Conservation (phyloP, 345 rosid species). For the Acer saccharum region DNA sequence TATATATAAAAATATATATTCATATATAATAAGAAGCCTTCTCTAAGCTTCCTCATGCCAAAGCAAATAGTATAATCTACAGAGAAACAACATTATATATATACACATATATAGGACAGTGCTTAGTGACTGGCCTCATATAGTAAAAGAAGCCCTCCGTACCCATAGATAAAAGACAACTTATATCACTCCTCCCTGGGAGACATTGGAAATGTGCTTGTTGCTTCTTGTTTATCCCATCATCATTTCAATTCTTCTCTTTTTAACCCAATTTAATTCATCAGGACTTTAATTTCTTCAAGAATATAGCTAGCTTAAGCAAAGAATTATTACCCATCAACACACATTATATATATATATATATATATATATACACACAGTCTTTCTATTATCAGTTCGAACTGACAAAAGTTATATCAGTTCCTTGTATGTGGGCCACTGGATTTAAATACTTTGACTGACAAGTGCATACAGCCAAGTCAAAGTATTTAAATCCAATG, state of each 20-base stretch:
- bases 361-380: too few species aligned
- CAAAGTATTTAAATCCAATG: too few species aligned
- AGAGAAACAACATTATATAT: not conserved
- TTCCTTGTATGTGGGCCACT: too few species aligned
- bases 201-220: conserved; percentile 19
- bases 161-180: not conserved
- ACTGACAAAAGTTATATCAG: too few species aligned
- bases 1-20: not conserved
- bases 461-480: too few species aligned
- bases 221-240: not conserved
- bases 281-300: too few species aligned
- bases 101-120: not conserved
- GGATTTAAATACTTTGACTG: too few species aligned
- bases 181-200: conserved; percentile 1
- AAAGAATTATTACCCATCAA: too few species aligned
- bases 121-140: conserved; percentile 9
- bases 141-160: conserved; percentile 18
- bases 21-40: conserved; percentile 3
- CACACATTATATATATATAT: too few species aligned
- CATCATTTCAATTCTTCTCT: not conserved
- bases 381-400: too few species aligned
- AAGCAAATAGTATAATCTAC: conserved; percentile 14
- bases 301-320: too few species aligned
- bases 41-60: conserved; percentile 12
- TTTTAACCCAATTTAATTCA: not conserved